Evolutionary conservation across 1,284 basidiomycete genomes (phyloP).

Genomic region (Inonotus obliquus): DNA sequence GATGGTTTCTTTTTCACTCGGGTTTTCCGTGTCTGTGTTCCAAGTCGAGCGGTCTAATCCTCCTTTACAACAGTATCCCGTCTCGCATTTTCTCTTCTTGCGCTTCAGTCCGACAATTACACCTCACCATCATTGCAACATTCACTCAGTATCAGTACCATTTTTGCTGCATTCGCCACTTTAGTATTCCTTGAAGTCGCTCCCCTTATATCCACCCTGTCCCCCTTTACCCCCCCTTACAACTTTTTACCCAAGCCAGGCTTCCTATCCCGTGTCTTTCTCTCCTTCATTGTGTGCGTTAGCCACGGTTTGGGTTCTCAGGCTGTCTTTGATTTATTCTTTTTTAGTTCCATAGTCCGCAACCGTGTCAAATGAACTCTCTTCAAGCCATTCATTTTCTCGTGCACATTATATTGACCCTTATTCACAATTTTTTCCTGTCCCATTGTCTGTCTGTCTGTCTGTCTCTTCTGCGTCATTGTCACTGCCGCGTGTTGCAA

Average conservation of each 20-base stretch:
- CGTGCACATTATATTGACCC: constrained; percentile 22
- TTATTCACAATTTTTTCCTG: constrained; percentile 26
- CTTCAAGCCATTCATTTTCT: constrained; percentile 9
- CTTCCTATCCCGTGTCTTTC: constrained; percentile 25
- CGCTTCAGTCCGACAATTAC: constrained; percentile 22
- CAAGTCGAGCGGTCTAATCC: constrained; percentile 15
- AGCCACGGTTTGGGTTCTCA: constrained; percentile 11
- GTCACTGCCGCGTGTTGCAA: constrained; percentile 43
- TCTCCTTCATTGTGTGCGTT: constrained; percentile 14
- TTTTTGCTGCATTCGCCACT: constrained; percentile 25
- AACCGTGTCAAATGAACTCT: constrained; percentile 16
- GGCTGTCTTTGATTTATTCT: constrained; percentile 20
- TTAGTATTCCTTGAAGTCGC: constrained; percentile 23
- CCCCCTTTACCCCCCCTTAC: constrained; percentile 26
- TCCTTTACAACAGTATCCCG: constrained; percentile 10
- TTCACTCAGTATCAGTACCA: constrained; percentile 24
- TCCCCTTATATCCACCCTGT: constrained; percentile 1
- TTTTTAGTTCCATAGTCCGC: constrained; percentile 16
- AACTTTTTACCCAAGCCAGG: constrained; percentile 29
- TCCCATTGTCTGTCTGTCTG: constrained; percentile 31
- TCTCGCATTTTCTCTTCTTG: constrained; percentile 23
- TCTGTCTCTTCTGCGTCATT: constrained; percentile 33
- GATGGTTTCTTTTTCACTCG: constrained; percentile 10
- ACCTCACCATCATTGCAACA: constrained; percentile 16
- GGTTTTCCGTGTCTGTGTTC: constrained; percentile 16